A percentile compares a stretch with the other conserved stretches of the same genome.
Evolutionary conservation across 129 eudicot species (phyloP).

Genomic region (carrot (Daucus carota)): DH1_v3.0 NC_030383.2:53201501-53202000

Average conservation of each 20-base stretch:
- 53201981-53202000: constrained; percentile 22
- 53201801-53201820: constrained; percentile 19
- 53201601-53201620: constrained; percentile 85
- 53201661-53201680: constrained; percentile 18
- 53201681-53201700: constrained; percentile 23
- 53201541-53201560: constrained; percentile 48
- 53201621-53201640: constrained; percentile 96
- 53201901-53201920: constrained; percentile 12
- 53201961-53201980: constrained; percentile 14
- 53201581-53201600: constrained; percentile 84
- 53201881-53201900: constrained; percentile 16
- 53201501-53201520: constrained; percentile 37
- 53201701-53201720: background rate
- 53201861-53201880: constrained; percentile 13
- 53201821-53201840: constrained; percentile 1
- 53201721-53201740: constrained; percentile 14
- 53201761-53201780: background rate
- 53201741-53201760: background rate
- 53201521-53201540: constrained; percentile 29
- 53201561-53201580: constrained; percentile 25
- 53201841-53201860: background rate
- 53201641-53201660: constrained; percentile 61
- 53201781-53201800: constrained; percentile 4
- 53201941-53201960: constrained; percentile 29
- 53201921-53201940: constrained; percentile 17